Percentiles rank a stretch among this genome's conserved stretches.
phyloP scores from a whole-genome alignment of 768 basidiomycete species.

The Trametes sanguinea region DNA sequence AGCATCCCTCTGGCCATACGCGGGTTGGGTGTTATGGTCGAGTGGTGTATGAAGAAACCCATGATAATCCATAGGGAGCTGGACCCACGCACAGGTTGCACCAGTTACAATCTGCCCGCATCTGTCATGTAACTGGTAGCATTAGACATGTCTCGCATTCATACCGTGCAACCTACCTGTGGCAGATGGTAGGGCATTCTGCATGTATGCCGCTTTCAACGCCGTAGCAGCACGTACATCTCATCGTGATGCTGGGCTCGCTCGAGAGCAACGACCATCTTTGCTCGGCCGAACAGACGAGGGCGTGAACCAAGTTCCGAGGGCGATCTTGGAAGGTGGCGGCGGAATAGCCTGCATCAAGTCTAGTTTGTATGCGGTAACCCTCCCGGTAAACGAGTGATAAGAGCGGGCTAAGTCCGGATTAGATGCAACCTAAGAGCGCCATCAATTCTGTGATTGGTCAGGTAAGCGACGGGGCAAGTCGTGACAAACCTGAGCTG shows the following conservation, averaged over 20 bases:
- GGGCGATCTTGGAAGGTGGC: no score
- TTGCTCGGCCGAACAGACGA: no score
- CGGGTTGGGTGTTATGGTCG: background rate
- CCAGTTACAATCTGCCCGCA: no score
- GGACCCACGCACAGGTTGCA: background rate
- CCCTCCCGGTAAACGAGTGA: background rate
- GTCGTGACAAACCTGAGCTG: constrained; percentile 19
- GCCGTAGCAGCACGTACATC: no score
- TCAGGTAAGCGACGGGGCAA: constrained; percentile 10
- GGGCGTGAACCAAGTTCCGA: no score
- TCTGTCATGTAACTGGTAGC: background rate
- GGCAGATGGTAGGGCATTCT: no score
- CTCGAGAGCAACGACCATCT: no score
- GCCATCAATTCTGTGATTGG: constrained; percentile 21
- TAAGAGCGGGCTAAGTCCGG: background rate
- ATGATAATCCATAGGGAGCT: no score
- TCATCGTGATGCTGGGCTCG: no score
- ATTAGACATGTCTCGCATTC: constrained; percentile 4
- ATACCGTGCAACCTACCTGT: background rate
- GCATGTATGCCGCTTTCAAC: no score
- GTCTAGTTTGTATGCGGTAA: background rate
- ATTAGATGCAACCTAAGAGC: constrained; percentile 3
- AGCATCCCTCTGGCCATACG: background rate
- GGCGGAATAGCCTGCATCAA: background rate
- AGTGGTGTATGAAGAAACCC: background rate